phyloP scores from a whole-genome alignment of 2,329 filamentous ascomycete species.

The Hypoxylon sp. region DNA sequence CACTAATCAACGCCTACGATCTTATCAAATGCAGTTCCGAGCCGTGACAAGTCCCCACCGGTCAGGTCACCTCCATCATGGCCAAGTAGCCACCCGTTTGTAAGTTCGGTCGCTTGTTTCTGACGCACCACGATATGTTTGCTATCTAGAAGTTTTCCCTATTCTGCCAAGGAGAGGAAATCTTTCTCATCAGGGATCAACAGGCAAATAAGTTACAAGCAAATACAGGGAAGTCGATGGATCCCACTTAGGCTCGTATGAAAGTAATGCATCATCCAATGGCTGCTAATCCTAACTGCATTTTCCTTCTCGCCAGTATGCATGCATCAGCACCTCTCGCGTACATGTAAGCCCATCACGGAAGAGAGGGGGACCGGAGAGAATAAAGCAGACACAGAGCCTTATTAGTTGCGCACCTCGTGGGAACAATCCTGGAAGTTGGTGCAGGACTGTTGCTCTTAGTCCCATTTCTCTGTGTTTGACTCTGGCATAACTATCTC shows the following conservation, averaged over 20 bases:
- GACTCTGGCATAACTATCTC: slow-evolving; percentile 2
- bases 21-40: slow-evolving; percentile 20
- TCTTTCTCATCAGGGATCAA: slow-evolving; percentile 24
- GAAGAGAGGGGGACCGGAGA: slow-evolving; percentile 9
- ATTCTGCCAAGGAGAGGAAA: slow-evolving; percentile 28
- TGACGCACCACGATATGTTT: slow-evolving; percentile 25
- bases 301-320: slow-evolving; percentile 20
- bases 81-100: slow-evolving; percentile 36
- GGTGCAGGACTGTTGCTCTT: slow-evolving; percentile 16
- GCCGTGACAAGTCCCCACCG: slow-evolving; percentile 36
- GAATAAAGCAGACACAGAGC: neutral
- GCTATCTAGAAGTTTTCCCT: slow-evolving; percentile 14
- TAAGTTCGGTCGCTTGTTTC: slow-evolving; percentile 14
- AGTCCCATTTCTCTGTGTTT: slow-evolving; percentile 17
- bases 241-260: slow-evolving; percentile 7
- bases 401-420: slow-evolving; percentile 4
- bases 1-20: slow-evolving; percentile 35
- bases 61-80: slow-evolving; percentile 20
- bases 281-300: slow-evolving; percentile 1
- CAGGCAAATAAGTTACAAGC: slow-evolving; percentile 7
- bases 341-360: slow-evolving; percentile 25
- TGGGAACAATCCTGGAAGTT: slow-evolving; percentile 19
- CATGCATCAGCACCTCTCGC: slow-evolving; percentile 25
- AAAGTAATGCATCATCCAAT: slow-evolving; percentile 28
- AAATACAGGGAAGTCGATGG: neutral